Evolutionary conservation across 1,284 basidiomycete genomes (phyloP).

Genomic region (Golubevia pallescens): DNA sequence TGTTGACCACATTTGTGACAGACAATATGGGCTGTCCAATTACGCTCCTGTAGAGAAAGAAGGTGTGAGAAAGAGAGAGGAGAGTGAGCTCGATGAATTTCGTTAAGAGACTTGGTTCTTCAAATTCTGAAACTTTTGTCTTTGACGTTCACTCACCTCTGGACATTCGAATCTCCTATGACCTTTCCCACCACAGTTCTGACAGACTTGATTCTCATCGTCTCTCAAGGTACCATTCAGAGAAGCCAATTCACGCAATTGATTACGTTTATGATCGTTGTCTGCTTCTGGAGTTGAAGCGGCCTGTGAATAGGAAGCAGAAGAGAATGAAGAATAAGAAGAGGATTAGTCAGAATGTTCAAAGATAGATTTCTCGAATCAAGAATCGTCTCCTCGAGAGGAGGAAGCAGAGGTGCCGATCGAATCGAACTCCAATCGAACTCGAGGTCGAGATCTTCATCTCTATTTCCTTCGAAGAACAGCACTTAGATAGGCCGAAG

Average conservation of each 20-base stretch:
- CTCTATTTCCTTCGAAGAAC: too few relatives aligned
- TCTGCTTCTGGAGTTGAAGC: conserved; percentile 98
- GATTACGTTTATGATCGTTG: conserved; percentile 99
- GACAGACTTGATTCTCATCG: conserved; percentile 98
- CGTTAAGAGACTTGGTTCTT: too few relatives aligned
- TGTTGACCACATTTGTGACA: conserved; percentile 61
- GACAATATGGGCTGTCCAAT: conserved; percentile 57
- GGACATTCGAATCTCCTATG: conserved; percentile 64
- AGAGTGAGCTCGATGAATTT: too few relatives aligned
- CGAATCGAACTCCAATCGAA: too few relatives aligned
- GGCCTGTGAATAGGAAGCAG: conserved; percentile 70
- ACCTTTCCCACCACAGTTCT: conserved; percentile 92
- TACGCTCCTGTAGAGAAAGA: conserved; percentile 25
- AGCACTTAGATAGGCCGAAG: too few relatives aligned
- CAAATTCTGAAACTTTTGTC: too few relatives aligned
- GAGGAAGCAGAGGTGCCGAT: too few relatives aligned
- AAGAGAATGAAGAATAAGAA: not conserved
- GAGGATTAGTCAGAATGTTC: not conserved
- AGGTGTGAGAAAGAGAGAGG: too few relatives aligned
- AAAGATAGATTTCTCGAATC: too few relatives aligned
- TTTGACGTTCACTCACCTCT: conserved; percentile 19
- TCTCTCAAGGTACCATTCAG: conserved; percentile 98
- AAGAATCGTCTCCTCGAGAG: too few relatives aligned
- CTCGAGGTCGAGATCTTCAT: too few relatives aligned
- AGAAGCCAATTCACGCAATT: conserved; percentile 95